Base-by-base conservation (phyloP, 2,329 filamentous ascomycete genomes). In the Mycosphaerella sp. region DNA sequence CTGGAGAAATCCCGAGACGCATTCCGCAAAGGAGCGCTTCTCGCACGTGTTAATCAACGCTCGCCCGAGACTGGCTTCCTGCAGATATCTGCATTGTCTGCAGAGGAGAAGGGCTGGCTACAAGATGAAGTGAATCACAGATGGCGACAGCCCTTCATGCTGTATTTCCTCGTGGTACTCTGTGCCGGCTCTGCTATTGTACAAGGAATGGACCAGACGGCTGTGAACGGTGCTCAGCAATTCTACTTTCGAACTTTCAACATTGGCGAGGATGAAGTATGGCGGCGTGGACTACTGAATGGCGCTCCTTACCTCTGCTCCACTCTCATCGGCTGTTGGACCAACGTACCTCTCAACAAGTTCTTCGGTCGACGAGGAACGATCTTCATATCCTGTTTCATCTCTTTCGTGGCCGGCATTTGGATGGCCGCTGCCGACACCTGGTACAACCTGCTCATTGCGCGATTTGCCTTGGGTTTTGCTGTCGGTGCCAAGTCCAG, bases 321-420 rank as follows among this genome's bases (percentile, higher is more conserved):
- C 60, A 83, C 84, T 3, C 69, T 87, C 42, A 68, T 85, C 45
- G 84, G 85, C 17, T 89, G 85, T 69, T 89, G 86, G 86, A 73
- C 85, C 12, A 88, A 84, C 0, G 81, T 84, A 38, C 86, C 86
- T 1, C 78, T 89, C 69, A 89, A 89, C 70, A 80, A 82, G 52
- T 73, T 66, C 56, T 84, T 89, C 58, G 87, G 86, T 10, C 81
- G 86, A 46, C 78, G 85, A 2, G 85, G 86, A 10, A 87, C 84
- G 14, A 90, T 92, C 58, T 91, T 89, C 70, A 73, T 88, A 53
- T 83, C 86, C 6, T 88, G 86, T 54, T 79, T 86, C 58, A 84
- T 91, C 66, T 86, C 84, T 0, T 76, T 78, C 11, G 54, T 76
- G 1, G 74, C 80, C 12, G 81, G 78, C 57, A 78, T 82, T 62